phyloP scores from a whole-genome alignment of 805 yeast species.

The Zygotorulaspora sp. region DNA sequence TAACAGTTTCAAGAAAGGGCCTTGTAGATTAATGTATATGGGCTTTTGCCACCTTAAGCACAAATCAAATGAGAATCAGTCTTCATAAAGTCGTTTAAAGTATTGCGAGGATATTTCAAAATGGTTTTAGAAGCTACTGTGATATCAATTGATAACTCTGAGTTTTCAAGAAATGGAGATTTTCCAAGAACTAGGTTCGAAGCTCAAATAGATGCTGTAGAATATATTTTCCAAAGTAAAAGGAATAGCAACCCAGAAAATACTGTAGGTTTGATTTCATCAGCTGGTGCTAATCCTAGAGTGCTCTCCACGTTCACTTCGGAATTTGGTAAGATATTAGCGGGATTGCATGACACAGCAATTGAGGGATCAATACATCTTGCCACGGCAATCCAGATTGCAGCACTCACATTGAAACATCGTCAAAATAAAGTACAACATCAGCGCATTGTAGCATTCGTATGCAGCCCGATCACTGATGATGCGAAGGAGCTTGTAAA shows the following conservation, averaged over 20 bases:
- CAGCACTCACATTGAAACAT: slow-evolving; percentile 88
- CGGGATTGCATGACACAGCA: slow-evolving; percentile 76
- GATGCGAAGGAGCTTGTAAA: slow-evolving; percentile 73
- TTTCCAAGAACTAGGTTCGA: slow-evolving; percentile 82
- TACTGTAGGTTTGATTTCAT: slow-evolving; percentile 85
- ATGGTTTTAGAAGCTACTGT: slow-evolving; percentile 97
- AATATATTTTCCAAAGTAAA: slow-evolving; percentile 78
- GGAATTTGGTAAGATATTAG: slow-evolving; percentile 78
- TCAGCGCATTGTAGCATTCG: slow-evolving; percentile 85
- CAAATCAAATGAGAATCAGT: too few species aligned
- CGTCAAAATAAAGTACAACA: slow-evolving; percentile 91
- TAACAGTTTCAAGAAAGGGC: not conserved
- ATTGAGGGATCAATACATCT: slow-evolving; percentile 67
- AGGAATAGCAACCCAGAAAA: slow-evolving; percentile 87
- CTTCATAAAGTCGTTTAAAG: not conserved
- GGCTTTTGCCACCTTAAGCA: not conserved
- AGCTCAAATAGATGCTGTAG: slow-evolving; percentile 89
- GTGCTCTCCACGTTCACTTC: slow-evolving; percentile 86
- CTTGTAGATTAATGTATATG: not conserved
- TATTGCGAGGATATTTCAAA: slow-evolving; percentile 15
- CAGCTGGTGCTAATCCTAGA: slow-evolving; percentile 80
- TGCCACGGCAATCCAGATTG: slow-evolving; percentile 85
- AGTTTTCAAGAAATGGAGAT: slow-evolving; percentile 94
- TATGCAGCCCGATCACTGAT: slow-evolving; percentile 70
- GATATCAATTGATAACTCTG: slow-evolving; percentile 93